Evolutionary conservation across 169 alveolate genomes (phyloP).

Genomic region (Theileria annulata): DNA sequence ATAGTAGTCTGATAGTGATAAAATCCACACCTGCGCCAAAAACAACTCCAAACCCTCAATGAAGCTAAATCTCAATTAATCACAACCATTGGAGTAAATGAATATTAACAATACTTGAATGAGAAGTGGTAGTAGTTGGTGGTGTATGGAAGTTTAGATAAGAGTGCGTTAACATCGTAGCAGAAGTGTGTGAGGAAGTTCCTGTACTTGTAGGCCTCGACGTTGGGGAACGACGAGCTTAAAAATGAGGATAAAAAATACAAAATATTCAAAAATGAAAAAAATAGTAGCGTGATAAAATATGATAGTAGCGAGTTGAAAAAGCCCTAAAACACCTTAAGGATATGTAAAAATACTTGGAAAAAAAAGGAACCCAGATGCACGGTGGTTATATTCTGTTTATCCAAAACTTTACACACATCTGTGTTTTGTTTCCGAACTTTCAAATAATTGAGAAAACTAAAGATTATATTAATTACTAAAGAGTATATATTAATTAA

Average conservation of each 20-base stretch:
- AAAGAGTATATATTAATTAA: neutral
- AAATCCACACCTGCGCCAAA: constrained; percentile 29
- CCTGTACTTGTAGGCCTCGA: neutral
- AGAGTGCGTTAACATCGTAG: constrained; percentile 2
- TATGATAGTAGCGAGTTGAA: neutral
- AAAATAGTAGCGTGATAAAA: neutral
- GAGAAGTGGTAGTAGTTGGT: constrained; percentile 9
- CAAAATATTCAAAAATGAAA: neutral
- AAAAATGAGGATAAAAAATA: neutral
- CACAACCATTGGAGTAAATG: neutral
- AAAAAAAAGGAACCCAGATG: neutral
- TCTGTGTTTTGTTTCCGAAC: neutral
- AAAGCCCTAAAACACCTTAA: neutral
- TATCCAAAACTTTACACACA: constrained; percentile 11
- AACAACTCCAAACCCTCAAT: constrained; percentile 16
- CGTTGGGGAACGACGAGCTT: neutral
- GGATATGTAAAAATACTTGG: neutral
- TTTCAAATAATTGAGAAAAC: neutral
- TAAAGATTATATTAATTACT: neutral
- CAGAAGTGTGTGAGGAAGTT: constrained; percentile 6
- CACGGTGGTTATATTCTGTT: neutral
- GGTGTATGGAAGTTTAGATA: neutral
- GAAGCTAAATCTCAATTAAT: constrained; percentile 11
- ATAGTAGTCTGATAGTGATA: constrained; percentile 39
- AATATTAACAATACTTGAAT: neutral